phyloP scores from a whole-genome alignment of 2,329 filamentous ascomycete species.

The Scedosporium apiospermum region DNA sequence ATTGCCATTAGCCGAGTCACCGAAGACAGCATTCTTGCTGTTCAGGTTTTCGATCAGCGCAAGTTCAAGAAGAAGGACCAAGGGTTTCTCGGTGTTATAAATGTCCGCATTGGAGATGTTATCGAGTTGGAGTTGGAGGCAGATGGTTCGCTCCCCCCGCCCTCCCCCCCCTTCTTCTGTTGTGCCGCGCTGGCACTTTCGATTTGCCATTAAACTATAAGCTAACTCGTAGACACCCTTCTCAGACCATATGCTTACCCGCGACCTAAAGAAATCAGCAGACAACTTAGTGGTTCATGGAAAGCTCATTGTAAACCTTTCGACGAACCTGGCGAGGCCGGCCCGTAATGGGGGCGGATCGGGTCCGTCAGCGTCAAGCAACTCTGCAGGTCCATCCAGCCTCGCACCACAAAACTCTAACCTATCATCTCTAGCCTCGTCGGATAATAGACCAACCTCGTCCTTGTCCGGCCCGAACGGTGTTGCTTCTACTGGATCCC shows the following conservation, averaged over 20 bases:
- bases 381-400: not conserved
- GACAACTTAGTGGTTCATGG: constrained; percentile 97
- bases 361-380: not conserved
- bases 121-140: constrained; percentile 83
- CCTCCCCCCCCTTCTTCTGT: too few species aligned
- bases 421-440: constrained; percentile 7
- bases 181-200: constrained; percentile 11
- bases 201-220: constrained; percentile 16
- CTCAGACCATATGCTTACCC: constrained; percentile 96
- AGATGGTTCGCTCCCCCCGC: constrained; percentile 60
- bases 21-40: constrained; percentile 92
- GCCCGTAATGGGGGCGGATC: constrained; percentile 33
- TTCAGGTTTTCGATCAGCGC: constrained; percentile 99
- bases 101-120: constrained; percentile 88
- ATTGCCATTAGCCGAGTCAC: constrained; percentile 60
- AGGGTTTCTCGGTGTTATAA: constrained; percentile 95
- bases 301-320: constrained; percentile 93
- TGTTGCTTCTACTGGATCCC: constrained; percentile 26
- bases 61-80: constrained; percentile 99
- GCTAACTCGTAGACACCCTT: constrained; percentile 13
- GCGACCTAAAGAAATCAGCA: constrained; percentile 94
- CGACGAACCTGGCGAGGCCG: constrained; percentile 73
- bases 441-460: constrained; percentile 24
- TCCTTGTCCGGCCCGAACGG: constrained; percentile 41
- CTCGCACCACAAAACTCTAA: constrained; percentile 1